Base-by-base conservation (phyloP, 2,329 filamentous ascomycete species). In the Cadophora gregata region DNA sequence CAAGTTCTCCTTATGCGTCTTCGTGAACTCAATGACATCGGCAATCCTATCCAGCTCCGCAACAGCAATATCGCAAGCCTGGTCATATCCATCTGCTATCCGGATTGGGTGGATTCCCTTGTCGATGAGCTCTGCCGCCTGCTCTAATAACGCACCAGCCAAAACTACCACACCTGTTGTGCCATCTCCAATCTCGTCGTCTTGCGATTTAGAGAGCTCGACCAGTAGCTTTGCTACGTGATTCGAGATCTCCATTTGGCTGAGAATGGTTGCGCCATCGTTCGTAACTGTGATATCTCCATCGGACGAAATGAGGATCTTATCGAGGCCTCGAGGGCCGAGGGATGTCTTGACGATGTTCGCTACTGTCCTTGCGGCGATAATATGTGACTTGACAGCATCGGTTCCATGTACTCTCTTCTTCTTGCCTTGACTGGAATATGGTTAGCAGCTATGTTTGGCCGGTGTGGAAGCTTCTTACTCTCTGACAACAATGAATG, bases 211-310 rank as follows among this genome's bases (percentile, higher is more conserved):
- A 71, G 96, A 98, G 48, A 99, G 89, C 79, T 97, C 95, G 59
- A 99, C 96, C 67, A 99, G 84, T 61, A 99, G 86, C 83, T 98
- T 98, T 70, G 96, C 96, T 69, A 99, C 93, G 81, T 98, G 95
- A 85, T 99, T 98, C 74, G 93, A 92, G 74, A 99, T 95, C 83
- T 99, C 96, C 96, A 99, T 99, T 86, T 97, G 93, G 75, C 93
- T 90, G 73, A 99, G 85, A 76, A 99, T 99, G 55, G 96, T 99
- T 64, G 96, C 96, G 76, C 96, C 96, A 82, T 99, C 96, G 83
- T 99, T 99, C 74, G 96, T 99, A 70, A 99, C 93, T 69, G 96
- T 99, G 80, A 99, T 99, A 81, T 99, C 96, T 79, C 96, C 96
- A 79, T 99, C 96, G 69, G 96, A 92, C 61, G 96, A 99, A 76